Base-by-base conservation (phyloP, 2,329 filamentous ascomycete species). In the Magnaporthiopsis incrustans region DNA sequence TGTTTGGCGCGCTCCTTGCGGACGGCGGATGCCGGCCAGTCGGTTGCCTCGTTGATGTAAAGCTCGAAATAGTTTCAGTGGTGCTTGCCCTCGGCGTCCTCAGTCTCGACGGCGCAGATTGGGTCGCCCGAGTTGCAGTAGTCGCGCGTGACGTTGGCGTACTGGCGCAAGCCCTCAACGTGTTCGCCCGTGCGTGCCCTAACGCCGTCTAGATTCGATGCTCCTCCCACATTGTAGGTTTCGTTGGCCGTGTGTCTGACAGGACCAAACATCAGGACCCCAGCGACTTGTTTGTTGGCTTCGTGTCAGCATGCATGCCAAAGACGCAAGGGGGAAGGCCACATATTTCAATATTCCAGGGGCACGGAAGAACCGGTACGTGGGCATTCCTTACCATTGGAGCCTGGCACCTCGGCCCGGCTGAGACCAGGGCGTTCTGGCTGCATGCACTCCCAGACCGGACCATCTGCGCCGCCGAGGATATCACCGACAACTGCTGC, bases 41-140 rank as follows among this genome's bases (percentile, higher is more conserved):
- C 64, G 33, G 70, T 69, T 30, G 67, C 68, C 25, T 68, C 67
- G 25, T 68, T 58, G 44, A 66, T 69, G 66, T 70, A 73, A 25
- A 75, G 57, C 32, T 75, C 70, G 64, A 77, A 77, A 64, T 78
- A 78, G 67, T 75, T 75, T 12, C 74, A 69, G 63, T 78, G 76
- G 12, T 61, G 38, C 38, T 14, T 15, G 5, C 26, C 26, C n/a
- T 27, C 27, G 60, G 50, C 25, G 60, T 35, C 35, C 60, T 61
- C 38, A 11, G 70, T 70, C 11, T 70, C 70, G 3, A 72, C 69
- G 15, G 76, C 77, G 66, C 77, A 79, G 64, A 77, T 73, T 2
- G 77, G 75, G 63, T 78, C 77, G 12, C 72, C 72, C 3, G 67
- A 65, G 38, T 71, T 69, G 65, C 77, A 78, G 69, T 76, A 78